A percentile compares a stretch with the other conserved stretches of the same genome.
These are phyloP conservation scores for Aspergillus pseudonomiae DNA, from an alignment of 2,329 filamentous ascomycete genomes.

Conservation along the genomic window DNA sequence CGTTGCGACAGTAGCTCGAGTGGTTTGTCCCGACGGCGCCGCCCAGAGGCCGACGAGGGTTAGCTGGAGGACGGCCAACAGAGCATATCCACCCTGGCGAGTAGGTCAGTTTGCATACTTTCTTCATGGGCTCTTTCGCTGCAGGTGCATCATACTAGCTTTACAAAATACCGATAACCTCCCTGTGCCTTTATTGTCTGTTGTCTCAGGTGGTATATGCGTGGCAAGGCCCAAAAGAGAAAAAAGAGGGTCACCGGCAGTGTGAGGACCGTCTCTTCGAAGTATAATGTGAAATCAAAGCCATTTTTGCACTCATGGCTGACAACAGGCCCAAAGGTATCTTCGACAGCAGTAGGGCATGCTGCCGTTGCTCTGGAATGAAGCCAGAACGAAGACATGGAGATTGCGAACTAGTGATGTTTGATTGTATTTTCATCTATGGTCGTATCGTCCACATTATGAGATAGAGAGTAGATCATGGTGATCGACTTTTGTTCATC, in stretches of 20 bases:
- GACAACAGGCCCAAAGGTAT: background rate
- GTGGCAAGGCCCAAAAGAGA: background rate
- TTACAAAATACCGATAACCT: background rate
- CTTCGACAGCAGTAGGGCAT: background rate
- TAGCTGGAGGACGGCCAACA: background rate
- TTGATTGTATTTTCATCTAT: background rate
- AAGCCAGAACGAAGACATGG: background rate
- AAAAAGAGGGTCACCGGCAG: background rate
- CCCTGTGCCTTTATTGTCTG: background rate
- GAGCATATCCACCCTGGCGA: background rate
- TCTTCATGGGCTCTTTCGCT: background rate
- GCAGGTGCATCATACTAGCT: background rate
- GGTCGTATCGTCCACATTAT: background rate
- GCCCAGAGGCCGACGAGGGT: background rate
- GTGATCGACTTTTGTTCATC: background rate
- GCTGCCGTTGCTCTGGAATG: background rate
- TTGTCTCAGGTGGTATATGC: background rate
- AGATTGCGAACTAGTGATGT: background rate
- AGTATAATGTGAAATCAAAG: background rate
- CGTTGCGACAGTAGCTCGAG: background rate
- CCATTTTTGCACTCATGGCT: background rate
- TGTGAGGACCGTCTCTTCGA: background rate
- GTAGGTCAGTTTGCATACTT: background rate
- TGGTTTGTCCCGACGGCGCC: background rate
- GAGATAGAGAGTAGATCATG: background rate